phyloP scores from a whole-genome alignment of 2,329 filamentous ascomycete genomes.

The Ophiostoma tasmaniense region DNA sequence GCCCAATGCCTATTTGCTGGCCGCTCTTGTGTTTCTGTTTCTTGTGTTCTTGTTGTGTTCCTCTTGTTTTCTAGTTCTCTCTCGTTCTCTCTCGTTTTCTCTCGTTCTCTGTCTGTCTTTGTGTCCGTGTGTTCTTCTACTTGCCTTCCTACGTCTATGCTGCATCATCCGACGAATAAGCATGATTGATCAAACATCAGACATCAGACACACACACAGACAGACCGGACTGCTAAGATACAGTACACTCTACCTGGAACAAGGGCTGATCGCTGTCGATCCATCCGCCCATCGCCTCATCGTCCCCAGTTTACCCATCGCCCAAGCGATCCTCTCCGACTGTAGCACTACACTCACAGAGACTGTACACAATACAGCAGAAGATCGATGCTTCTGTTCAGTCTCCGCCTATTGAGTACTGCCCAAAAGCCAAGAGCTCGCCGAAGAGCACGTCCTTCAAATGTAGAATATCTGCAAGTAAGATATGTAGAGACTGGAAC shows the following conservation, averaged over 20 bases:
- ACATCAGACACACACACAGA: neutral
- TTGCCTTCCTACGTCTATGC: neutral
- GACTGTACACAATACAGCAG: no score
- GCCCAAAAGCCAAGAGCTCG: neutral
- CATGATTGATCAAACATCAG: neutral
- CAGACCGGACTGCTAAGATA: neutral
- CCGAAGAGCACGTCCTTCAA: neutral
- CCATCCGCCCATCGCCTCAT: neutral
- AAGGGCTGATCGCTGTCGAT: neutral
- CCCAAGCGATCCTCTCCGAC: neutral
- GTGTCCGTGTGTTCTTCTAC: neutral
- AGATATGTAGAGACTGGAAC: neutral
- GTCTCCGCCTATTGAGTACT: no score
- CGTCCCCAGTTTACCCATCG: neutral
- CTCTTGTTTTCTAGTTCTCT: neutral
- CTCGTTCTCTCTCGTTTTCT: neutral
- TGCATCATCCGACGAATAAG: neutral
- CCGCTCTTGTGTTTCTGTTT: neutral
- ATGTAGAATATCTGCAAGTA: neutral
- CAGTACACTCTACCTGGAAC: neutral
- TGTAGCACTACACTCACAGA: no score
- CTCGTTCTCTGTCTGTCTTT: neutral
- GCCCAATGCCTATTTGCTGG: conserved; percentile 2
- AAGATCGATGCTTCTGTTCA: no score
- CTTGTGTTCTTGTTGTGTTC: neutral